Evolutionary conservation across 2,329 filamentous ascomycete genomes (phyloP), one percentile per base, ranked within the genome.

Genomic region (Microascus cirrosus): DNA sequence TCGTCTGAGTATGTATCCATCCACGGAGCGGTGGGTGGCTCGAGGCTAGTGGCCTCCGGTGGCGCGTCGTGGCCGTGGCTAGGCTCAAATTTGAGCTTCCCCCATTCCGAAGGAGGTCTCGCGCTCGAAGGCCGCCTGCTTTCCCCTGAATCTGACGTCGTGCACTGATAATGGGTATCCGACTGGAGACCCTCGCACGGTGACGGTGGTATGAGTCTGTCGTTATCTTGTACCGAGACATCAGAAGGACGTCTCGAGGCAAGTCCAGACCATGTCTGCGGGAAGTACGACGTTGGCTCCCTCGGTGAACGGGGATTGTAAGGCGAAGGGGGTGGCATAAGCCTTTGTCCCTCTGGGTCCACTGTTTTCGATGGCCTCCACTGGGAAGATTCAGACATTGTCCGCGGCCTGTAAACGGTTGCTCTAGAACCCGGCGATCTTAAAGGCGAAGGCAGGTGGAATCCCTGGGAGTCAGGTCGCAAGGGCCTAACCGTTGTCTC

Each of bases 101-200:
- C 55, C 55, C 55, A 56, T 34, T 34, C 28, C n/a, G 55, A 56
- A 35, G 55, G 55, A 12, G 55, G 55, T 20, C 55, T 42, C 28
- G 8, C 28, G 36, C 18, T n/a, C 18, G 36, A 42, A 13, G 36
- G 3, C 36, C 36, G 36, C 36, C 36, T 42, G 15, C 36, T n/a
- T n/a, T 3, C 10, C 15, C 13, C 18, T 3, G 15, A 42, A 13
- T 42, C 36, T 3, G 36, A 42, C 36, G 36, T 42, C 18, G 36
- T 13, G 36, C 13, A 13, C 18, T 42, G 36, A 42, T 42, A 13
- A 55, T 55, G 24, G 42, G 25, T 3, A 20, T 45, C 36, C 36
- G 36, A 3, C 13, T 42, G 36, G 13, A 13, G 12, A 4, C 36
- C 15, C 4, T 42, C 36, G 36, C 15, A 42, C 3, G 36, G 36